phyloP scores from a whole-genome alignment of 2,329 filamentous ascomycete species.

The Colletotrichum gigasporum region DNA sequence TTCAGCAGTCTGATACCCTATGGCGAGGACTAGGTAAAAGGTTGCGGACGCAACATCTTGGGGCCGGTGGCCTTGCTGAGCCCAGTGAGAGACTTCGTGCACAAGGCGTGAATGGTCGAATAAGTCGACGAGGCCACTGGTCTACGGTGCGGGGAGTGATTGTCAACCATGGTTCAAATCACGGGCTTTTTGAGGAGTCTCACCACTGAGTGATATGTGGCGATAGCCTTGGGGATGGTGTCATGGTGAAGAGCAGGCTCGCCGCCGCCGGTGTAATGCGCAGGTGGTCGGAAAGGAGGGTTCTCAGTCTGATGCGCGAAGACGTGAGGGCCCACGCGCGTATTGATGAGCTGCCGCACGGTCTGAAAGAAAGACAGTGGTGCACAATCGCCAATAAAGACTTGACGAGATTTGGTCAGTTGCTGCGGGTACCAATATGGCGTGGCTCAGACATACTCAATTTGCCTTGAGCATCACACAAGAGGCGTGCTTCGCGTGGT shows the following conservation, averaged over 20 bases:
- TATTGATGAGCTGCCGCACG: conserved; percentile 60
- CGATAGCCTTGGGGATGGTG: conserved; percentile 32
- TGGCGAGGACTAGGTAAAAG: conserved; percentile 58
- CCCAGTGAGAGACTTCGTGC: conserved; percentile 54
- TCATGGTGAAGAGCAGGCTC: conserved; percentile 35
- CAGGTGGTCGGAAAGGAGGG: conserved; percentile 51
- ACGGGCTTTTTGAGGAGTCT: not conserved
- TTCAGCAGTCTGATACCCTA: conserved; percentile 54
- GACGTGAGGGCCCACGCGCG: conserved; percentile 56
- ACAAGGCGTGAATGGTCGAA: conserved; percentile 53
- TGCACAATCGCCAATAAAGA: conserved; percentile 66
- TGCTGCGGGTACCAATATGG: not conserved
- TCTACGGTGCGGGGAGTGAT: conserved; percentile 34
- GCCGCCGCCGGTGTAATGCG: conserved; percentile 15
- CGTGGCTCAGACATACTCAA: conserved; percentile 40
- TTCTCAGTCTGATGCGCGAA: conserved; percentile 59
- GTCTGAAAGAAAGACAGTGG: conserved; percentile 66
- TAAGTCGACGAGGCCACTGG: conserved; percentile 57
- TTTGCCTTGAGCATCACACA: conserved; percentile 63
- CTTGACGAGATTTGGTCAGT: not conserved
- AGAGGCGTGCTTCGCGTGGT: conserved; percentile 60
- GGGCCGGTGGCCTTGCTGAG: conserved; percentile 41
- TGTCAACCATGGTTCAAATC: not conserved
- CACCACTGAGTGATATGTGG: conserved; percentile 36
- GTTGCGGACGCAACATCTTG: conserved; percentile 52